Evolutionary conservation across 305 asterid species (phyloP), one percentile per base, ranked within the genome.

Genomic region (Lippia alba): DNA sequence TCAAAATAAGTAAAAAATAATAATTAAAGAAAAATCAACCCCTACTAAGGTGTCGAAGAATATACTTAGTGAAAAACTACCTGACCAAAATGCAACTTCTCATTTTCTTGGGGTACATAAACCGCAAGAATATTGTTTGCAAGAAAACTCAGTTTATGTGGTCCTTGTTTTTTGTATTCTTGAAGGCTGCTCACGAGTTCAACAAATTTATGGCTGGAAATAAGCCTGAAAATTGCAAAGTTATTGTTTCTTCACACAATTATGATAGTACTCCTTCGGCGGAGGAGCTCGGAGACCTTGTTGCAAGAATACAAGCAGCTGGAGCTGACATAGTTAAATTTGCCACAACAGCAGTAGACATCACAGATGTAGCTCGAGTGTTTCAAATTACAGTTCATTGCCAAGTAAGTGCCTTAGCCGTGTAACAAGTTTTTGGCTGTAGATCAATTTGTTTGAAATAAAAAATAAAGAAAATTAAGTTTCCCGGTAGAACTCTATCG

Each of bases 321-420:
- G 99, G 99, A 49, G 99, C 97, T 16, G 99, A 94, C 88, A 87
- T 94, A 8, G 94, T 94, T 65, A 91, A 94, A 81, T 82, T 94
- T 69, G 99, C 99, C 56, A 94, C 99, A 54, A 91, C 97, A 44
- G 97, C 97, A 58, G 57, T 69, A 72, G 96, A 91, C 80, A 82
- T 94, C 82, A 88, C 92, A 0, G 97, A 94, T 61, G 96, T 86
- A 11, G 96, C 97, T 6, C 92, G 97, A 70, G 90, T 94, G 64
- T 85, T 94, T 66, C 90, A 91, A 80, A 88, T 94, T 71, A 84
- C 89, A 8, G 96, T 91, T 58, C 99, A 94, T 85, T 90, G 87
- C 54, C 99, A 94, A 82, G 99, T 94, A 86, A 83, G 97, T 67
- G 6, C 1, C 18, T 14, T 45, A 51, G 66, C 66, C 17, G 19